Conservation (phyloP, 2,329 filamentous ascomycete species). For the Aspergillus amoenus region DNA sequence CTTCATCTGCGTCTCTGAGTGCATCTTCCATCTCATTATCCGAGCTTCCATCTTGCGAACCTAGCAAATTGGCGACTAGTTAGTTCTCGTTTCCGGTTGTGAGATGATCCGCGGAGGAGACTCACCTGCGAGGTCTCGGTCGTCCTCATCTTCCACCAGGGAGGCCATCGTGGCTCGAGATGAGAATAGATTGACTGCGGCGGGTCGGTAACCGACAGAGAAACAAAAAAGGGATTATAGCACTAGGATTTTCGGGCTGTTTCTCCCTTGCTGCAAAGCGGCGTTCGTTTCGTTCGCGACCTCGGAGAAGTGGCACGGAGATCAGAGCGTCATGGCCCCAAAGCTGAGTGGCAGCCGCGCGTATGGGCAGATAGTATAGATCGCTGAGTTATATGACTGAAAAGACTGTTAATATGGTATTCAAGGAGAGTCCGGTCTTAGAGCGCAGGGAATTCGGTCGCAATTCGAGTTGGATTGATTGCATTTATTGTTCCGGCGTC, state of each 20-base stretch:
- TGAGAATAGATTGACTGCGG: neutral
- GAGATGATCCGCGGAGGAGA: neutral
- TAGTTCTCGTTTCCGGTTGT: neutral
- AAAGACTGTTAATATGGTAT: neutral
- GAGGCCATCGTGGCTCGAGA: conserved; percentile 28
- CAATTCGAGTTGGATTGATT: neutral
- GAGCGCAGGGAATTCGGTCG: neutral
- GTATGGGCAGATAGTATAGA: neutral
- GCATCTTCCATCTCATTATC: conserved; percentile 50
- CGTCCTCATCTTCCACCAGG: conserved; percentile 43
- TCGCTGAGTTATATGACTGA: neutral
- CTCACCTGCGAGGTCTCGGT: conserved; percentile 42
- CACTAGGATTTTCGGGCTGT: neutral
- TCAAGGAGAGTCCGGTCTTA: conserved; percentile 4
- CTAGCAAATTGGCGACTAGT: conserved; percentile 24
- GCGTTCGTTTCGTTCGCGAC: conserved; percentile 1
- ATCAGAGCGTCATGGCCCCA: conserved; percentile 7
- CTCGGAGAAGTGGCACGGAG: neutral
- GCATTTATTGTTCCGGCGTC: conserved; percentile 13
- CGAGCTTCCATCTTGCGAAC: conserved; percentile 50
- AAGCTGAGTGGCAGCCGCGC: neutral
- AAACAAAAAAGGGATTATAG: neutral
- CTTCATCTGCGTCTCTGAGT: conserved; percentile 45
- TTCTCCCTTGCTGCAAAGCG: neutral
- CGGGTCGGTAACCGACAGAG: neutral